Evolutionary conservation across 345 rosid genomes (phyloP).

Genomic region (Stellera chamaejasme): DNA sequence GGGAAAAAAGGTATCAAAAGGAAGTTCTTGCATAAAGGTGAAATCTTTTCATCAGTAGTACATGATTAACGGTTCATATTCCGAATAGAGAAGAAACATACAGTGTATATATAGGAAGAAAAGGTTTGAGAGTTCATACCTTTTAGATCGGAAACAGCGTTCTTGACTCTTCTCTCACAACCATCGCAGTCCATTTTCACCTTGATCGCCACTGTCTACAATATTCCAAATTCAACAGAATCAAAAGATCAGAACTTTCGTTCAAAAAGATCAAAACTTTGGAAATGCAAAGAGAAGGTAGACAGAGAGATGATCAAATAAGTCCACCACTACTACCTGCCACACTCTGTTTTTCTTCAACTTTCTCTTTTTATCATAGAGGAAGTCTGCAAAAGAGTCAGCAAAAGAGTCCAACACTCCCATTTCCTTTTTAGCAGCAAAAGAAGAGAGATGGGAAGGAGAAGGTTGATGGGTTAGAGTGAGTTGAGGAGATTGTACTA

Average conservation of each 20-base stretch:
- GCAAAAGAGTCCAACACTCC: constrained; percentile 27
- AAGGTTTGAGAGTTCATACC: constrained; percentile 10
- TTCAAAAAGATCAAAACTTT: background rate
- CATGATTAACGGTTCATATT: too few relatives aligned
- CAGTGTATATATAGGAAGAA: background rate
- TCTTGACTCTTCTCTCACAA: constrained; percentile 36
- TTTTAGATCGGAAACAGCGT: constrained; percentile 35
- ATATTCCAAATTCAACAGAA: too few relatives aligned
- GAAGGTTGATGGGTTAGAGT: too few relatives aligned
- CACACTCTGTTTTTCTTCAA: constrained; percentile 32
- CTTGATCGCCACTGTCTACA: constrained; percentile 33
- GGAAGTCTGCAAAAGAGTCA: constrained; percentile 25
- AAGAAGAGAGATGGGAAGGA: too few relatives aligned
- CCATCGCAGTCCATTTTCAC: constrained; percentile 51
- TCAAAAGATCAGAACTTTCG: background rate
- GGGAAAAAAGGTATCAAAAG: constrained; percentile 2
- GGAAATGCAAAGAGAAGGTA: background rate
- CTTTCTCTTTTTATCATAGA: constrained; percentile 13
- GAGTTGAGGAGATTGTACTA: too few relatives aligned
- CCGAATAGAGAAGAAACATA: background rate
- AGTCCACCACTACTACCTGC: too few relatives aligned
- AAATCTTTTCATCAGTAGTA: too few relatives aligned
- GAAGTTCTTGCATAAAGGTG: too few relatives aligned
- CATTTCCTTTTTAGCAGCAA: constrained; percentile 15
- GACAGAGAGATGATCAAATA: background rate